Conservation (phyloP, 805 yeast species). For the Tanozyma kutaoensis region DNA sequence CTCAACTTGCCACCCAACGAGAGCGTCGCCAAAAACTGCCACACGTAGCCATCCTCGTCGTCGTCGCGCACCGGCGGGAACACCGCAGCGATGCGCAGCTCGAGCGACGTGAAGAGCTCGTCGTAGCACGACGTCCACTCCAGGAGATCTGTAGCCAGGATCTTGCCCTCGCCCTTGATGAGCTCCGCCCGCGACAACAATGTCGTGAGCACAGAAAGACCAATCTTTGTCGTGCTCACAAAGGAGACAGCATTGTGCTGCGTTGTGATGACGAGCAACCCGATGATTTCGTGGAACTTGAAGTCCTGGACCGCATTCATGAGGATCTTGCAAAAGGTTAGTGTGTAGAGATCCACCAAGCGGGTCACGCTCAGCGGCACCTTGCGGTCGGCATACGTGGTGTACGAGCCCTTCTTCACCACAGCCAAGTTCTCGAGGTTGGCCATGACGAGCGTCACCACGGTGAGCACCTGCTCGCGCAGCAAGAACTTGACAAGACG, state of each 20-base stretch:
- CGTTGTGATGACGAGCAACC: slow-evolving; percentile 55
- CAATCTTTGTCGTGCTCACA: slow-evolving; percentile 62
- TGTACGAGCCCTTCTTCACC: slow-evolving; percentile 67
- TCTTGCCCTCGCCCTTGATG: slow-evolving; percentile 68
- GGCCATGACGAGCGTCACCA: slow-evolving; percentile 66
- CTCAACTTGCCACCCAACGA: slow-evolving; percentile 83
- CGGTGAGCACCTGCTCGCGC: slow-evolving; percentile 62
- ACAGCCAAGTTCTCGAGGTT: slow-evolving; percentile 72
- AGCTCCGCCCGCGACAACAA: slow-evolving; percentile 84
- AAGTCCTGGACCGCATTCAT: slow-evolving; percentile 78
- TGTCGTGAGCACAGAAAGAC: slow-evolving; percentile 80
- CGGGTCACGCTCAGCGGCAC: slow-evolving; percentile 42
- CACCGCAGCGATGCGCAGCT: slow-evolving; percentile 60
- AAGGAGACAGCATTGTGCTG: slow-evolving; percentile 58
- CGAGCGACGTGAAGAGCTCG: slow-evolving; percentile 64
- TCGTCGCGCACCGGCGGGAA: slow-evolving; percentile 60
- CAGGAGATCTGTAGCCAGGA: slow-evolving; percentile 39
- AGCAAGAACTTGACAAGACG: slow-evolving; percentile 75
- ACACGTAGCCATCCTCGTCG: slow-evolving; percentile 59
- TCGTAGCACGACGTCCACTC: slow-evolving; percentile 78
- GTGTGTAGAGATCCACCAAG: slow-evolving; percentile 65
- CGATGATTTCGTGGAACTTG: slow-evolving; percentile 65
- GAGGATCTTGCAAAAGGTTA: slow-evolving; percentile 70
- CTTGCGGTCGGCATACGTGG: slow-evolving; percentile 36
- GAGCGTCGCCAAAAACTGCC: slow-evolving; percentile 94